phyloP scores from a whole-genome alignment of 495 filamentous ascomycete species.

The Talaromyces nanjingensis region DNA sequence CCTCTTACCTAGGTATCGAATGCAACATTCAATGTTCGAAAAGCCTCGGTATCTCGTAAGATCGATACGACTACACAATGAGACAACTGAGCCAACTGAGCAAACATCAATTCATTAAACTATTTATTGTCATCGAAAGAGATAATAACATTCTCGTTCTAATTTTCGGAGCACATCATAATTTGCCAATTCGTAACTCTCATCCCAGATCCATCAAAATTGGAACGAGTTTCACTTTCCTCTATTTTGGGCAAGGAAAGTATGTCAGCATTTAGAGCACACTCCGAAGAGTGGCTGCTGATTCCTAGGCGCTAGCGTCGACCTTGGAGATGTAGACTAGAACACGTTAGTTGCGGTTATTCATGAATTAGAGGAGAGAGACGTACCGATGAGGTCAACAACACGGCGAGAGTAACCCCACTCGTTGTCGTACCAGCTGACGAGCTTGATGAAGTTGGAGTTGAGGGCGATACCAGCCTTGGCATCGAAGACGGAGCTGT shows the following conservation, averaged over 20 bases:
- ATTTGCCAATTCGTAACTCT: not conserved
- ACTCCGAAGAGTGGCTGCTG: conserved; percentile 9
- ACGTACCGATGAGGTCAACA: conserved; percentile 75
- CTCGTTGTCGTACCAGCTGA: conserved; percentile 97
- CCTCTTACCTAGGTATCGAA: too few species aligned
- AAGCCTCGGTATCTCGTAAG: not conserved
- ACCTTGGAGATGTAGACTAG: conserved; percentile 82
- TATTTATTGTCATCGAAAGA: conserved; percentile 5
- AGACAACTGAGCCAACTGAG: not conserved
- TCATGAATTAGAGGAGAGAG: not conserved
- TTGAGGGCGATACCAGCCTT: conserved; percentile 99
- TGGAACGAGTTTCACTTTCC: not conserved
- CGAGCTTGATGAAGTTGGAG: conserved; percentile 93
- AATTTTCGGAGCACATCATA: conserved; percentile 3
- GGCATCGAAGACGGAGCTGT: conserved; percentile 98
- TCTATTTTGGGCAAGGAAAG: not conserved
- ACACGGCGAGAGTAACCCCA: conserved; percentile 99
- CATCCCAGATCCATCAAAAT: not conserved
- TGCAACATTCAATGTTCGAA: too few species aligned
- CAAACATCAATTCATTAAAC: conserved; percentile 6
- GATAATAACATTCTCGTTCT: conserved; percentile 1
- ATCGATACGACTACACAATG: not conserved
- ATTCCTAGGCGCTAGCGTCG: conserved; percentile 51
- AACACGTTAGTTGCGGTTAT: conserved; percentile 11
- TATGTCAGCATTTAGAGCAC: conserved; percentile 5